Percentiles rank a stretch among this genome's conserved stretches.
Evolutionary conservation across 495 filamentous ascomycete genomes (phyloP).

Genomic region (Penicillium parvum): DNA sequence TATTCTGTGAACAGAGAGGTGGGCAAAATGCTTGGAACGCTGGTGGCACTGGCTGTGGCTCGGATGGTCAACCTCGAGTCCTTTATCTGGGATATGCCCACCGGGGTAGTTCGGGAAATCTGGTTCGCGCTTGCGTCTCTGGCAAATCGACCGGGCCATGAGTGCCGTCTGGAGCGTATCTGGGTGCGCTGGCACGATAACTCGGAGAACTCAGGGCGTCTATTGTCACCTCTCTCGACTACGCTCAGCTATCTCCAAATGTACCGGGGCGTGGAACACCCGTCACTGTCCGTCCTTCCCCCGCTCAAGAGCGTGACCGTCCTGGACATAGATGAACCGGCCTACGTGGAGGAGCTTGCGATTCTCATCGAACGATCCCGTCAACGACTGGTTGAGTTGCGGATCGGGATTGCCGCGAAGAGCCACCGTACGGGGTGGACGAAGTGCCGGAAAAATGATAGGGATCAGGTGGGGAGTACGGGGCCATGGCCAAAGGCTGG

Average conservation of each 20-base stretch:
- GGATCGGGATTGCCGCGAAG: constrained; percentile 69
- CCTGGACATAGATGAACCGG: constrained; percentile 82
- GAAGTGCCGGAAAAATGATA: constrained; percentile 20
- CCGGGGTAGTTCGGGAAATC: constrained; percentile 79
- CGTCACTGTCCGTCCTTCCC: constrained; percentile 80
- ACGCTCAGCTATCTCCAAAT: too few species aligned
- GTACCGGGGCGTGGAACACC: constrained; percentile 66
- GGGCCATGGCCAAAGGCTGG: constrained; percentile 50
- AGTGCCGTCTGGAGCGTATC: constrained; percentile 69
- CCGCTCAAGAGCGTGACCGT: constrained; percentile 77
- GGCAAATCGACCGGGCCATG: constrained; percentile 54
- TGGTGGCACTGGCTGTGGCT: constrained; percentile 80
- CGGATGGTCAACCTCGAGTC: constrained; percentile 87
- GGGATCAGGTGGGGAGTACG: constrained; percentile 39
- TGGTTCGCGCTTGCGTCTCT: constrained; percentile 80
- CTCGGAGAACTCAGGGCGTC: too few species aligned
- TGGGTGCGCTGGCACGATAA: constrained; percentile 95
- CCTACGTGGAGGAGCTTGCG: constrained; percentile 86
- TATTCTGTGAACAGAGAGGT: constrained; percentile 85
- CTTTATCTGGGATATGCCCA: constrained; percentile 97
- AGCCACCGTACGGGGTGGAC: constrained; percentile 55
- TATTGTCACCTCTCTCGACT: too few species aligned
- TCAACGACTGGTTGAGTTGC: constrained; percentile 64
- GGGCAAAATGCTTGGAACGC: constrained; percentile 88
- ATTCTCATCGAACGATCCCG: constrained; percentile 72